Conservation (phyloP, 192 early-diverging fungal genomes). For the Bifiguratus adelaidae region DNA sequence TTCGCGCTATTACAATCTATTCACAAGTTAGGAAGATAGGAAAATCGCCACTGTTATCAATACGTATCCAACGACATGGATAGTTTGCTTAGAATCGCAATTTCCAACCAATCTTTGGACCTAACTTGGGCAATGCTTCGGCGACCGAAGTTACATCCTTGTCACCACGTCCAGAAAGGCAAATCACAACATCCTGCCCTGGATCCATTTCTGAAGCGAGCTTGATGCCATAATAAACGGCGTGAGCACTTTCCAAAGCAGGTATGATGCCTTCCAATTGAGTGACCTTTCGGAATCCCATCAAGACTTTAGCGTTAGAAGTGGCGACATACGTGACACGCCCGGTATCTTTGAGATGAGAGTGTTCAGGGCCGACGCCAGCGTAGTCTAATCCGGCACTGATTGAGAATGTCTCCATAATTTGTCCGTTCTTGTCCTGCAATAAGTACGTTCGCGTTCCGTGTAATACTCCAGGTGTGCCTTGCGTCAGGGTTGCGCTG, state of each 20-base stretch:
- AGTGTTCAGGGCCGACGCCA: constrained; percentile 95
- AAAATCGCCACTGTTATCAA: too few relatives aligned
- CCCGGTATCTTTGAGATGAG: constrained; percentile 77
- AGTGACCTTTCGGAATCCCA: constrained; percentile 66
- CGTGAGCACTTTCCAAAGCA: constrained; percentile 92
- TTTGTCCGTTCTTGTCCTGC: constrained; percentile 95
- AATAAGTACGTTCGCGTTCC: constrained; percentile 90
- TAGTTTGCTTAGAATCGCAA: constrained; percentile 51
- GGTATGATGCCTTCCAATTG: constrained; percentile 88
- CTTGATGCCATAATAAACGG: constrained; percentile 72
- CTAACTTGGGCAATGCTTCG: constrained; percentile 80
- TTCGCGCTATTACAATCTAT: too few relatives aligned
- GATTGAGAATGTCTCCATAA: constrained; percentile 90
- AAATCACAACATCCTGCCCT: constrained; percentile 81
- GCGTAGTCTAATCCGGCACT: constrained; percentile 95
- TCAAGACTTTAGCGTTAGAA: constrained; percentile 76
- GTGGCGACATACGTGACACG: constrained; percentile 65
- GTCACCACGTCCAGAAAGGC: constrained; percentile 90
- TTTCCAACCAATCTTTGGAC: constrained; percentile 91
- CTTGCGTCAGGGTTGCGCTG: constrained; percentile 80
- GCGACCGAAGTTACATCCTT: constrained; percentile 94
- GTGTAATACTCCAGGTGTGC: constrained; percentile 88
- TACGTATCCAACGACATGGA: too few relatives aligned
- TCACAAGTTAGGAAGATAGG: too few relatives aligned
- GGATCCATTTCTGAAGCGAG: constrained; percentile 62